Evolutionary conservation across 2,329 filamentous ascomycete species (phyloP), one percentile per base, ranked within the genome.

Genomic region (Fusarium beomiforme): DNA sequence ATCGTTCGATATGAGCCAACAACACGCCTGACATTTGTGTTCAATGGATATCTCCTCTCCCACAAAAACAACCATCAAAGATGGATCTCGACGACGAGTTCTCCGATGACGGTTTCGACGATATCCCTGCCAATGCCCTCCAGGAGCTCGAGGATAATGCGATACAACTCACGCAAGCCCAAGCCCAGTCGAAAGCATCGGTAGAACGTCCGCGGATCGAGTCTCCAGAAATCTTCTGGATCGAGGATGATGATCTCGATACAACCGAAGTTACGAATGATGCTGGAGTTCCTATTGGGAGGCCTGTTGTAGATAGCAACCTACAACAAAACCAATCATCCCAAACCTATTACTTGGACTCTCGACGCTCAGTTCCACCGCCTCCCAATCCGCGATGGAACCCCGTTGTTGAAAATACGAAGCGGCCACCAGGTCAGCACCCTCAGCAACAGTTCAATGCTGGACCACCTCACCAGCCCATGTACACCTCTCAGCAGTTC

Each of bases 91-190:
- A 90, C 81, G 86, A 88, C 81, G 86, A 88, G 67, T 91, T 89
- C 77, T 88, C 85, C 64, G 90, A 91, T 77, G 89, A 90, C 76
- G 89, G 85, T 66, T 84, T 92, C 72, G 89, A 92, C 78, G 84
- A 86, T 42, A 81, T 92, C 43, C 87, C 89, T 70, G 83, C 86
- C 68, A 85, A 86, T 69, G 83, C 83, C 49, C 81, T 92, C 6
- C 84, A 88, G 73, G 88, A 91, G 76, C 86, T 92, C 68, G 90
- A 92, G 76, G 86, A 87, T 74, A 86, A 87, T 75, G 90, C 90
- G 41, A 88, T 91, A 70, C 86, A 87, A 71, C 85, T 85, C 71
- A 91, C 89, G 8, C 88, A 90, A 72, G 72, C 71, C 26, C 76
- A 73, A 29, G 69, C 69, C 17, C 66, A 74, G 17, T 70, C 73